Conservation (phyloP, 495 filamentous ascomycete genomes). For the Penicillium chermesinum region DNA sequence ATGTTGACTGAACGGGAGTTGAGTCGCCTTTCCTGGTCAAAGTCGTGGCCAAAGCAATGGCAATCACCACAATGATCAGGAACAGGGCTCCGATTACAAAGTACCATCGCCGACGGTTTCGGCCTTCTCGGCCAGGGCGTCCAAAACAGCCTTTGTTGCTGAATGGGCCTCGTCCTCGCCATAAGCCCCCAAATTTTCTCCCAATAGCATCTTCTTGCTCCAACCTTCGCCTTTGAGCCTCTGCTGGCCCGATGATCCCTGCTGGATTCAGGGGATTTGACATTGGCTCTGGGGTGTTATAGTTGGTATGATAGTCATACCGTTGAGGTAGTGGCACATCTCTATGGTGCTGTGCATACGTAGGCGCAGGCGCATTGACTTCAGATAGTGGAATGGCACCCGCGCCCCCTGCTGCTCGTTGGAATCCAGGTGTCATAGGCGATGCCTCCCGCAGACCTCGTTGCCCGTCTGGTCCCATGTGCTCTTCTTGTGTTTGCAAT, state of each 20-base stretch:
- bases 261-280: conserved; percentile 17
- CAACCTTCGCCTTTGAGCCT: conserved; percentile 49
- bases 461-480: not conserved
- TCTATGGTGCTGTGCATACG: conserved; percentile 21
- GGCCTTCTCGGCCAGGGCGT: conserved; percentile 55
- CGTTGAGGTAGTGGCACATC: conserved; percentile 22
- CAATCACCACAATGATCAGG: conserved; percentile 54
- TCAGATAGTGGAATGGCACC: conserved; percentile 45
- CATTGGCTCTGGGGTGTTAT: conserved; percentile 12
- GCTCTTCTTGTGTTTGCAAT: conserved; percentile 4
- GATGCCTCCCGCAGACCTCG: conserved; percentile 9
- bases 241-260: conserved; percentile 38
- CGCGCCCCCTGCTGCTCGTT: conserved; percentile 34
- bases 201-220: conserved; percentile 60
- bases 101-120: conserved; percentile 59
- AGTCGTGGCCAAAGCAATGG: conserved; percentile 54
- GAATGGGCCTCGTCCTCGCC: conserved; percentile 56
- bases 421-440: conserved; percentile 38
- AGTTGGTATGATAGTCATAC: conserved; percentile 18
- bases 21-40: conserved; percentile 47
- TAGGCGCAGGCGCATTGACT: conserved; percentile 36
- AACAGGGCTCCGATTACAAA: conserved; percentile 48
- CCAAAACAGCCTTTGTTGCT: conserved; percentile 58
- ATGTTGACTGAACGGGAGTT: conserved; percentile 50
- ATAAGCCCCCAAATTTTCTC: conserved; percentile 51